Conservation (phyloP, 1,139 yeast species). For the Pichiaceae sp. region DNA sequence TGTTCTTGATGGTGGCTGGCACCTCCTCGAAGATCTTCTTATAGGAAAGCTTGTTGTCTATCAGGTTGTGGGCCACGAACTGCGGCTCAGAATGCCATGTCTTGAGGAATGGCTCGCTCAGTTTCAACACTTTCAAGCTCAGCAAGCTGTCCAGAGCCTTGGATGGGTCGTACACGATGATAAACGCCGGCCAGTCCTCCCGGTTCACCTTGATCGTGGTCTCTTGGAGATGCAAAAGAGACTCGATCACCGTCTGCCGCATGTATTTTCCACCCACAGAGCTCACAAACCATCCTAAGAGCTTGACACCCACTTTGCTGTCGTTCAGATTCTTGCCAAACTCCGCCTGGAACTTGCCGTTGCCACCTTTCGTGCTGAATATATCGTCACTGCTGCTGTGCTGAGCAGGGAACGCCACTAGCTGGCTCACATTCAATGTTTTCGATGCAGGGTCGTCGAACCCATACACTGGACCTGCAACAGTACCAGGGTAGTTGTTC, state of each 20-base stretch:
- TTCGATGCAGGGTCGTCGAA: constrained; percentile 48
- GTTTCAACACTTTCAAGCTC: constrained; percentile 61
- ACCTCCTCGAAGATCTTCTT: constrained; percentile 68
- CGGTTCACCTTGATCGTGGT: constrained; percentile 25
- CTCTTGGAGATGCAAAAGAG: constrained; percentile 55
- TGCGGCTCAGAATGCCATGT: constrained; percentile 38
- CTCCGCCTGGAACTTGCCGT: constrained; percentile 64
- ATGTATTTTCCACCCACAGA: constrained; percentile 63
- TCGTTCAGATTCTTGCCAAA: constrained; percentile 53
- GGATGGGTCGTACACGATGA: constrained; percentile 65
- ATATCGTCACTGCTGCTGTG: constrained; percentile 42
- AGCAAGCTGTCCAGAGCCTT: constrained; percentile 52
- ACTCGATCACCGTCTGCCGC: constrained; percentile 57
- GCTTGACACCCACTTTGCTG: constrained; percentile 62
- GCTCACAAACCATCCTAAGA: constrained; percentile 79
- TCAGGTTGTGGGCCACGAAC: constrained; percentile 62
- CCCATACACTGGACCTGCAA: constrained; percentile 74
- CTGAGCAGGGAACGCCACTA: constrained; percentile 48
- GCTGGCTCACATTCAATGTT: constrained; percentile 46
- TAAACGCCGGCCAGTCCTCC: constrained; percentile 48
- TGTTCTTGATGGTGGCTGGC: constrained; percentile 56
- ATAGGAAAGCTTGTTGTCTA: constrained; percentile 53
- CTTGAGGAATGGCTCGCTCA: constrained; percentile 54
- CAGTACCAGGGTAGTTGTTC: constrained; percentile 57
- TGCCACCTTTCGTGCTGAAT: constrained; percentile 45